These are phyloP conservation scores for Strobilomyces confusus DNA, from an alignment of 768 basidiomycete genomes.

Conservation along the genomic window DNA sequence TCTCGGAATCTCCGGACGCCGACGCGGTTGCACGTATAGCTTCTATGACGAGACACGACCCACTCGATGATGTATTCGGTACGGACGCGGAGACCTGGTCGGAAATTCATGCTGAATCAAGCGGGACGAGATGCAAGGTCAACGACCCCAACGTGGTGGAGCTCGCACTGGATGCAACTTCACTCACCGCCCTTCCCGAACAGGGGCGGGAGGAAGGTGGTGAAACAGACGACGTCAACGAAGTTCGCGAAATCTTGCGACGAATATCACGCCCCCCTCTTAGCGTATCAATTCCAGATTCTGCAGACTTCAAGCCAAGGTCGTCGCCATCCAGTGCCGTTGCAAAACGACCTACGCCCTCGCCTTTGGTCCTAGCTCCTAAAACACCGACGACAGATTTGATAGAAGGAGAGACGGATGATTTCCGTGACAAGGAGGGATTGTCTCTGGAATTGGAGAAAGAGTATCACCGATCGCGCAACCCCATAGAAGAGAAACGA, in stretches of 20 bases:
- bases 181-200: conserved; percentile 29
- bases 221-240: conserved; percentile 32
- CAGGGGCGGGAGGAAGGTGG: conserved; percentile 24
- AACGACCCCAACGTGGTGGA: conserved; percentile 45
- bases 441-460: conserved; percentile 25
- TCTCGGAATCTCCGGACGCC: conserved; percentile 24
- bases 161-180: conserved; percentile 47
- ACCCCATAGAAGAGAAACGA: conserved; percentile 41
- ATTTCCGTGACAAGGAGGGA: conserved; percentile 16
- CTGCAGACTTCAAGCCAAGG: conserved; percentile 32
- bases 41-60: conserved; percentile 40
- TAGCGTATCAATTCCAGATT: conserved; percentile 38
- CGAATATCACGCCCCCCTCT: conserved; percentile 38
- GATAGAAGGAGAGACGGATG: conserved; percentile 22
- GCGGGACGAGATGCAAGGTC: conserved; percentile 22
- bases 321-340: conserved; percentile 34
- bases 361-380: conserved; percentile 52
- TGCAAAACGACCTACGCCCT: conserved; percentile 46
- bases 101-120: conserved; percentile 42
- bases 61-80: conserved; percentile 60
- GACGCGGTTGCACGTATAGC: conserved; percentile 38
- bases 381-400: conserved; percentile 30
- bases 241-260: conserved; percentile 35
- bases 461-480: conserved; percentile 30
- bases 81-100: conserved; percentile 63